These are phyloP conservation scores for Dendrobium huoshanense DNA, from an alignment of 106 monocot species.

Conservation along the genomic window DNA sequence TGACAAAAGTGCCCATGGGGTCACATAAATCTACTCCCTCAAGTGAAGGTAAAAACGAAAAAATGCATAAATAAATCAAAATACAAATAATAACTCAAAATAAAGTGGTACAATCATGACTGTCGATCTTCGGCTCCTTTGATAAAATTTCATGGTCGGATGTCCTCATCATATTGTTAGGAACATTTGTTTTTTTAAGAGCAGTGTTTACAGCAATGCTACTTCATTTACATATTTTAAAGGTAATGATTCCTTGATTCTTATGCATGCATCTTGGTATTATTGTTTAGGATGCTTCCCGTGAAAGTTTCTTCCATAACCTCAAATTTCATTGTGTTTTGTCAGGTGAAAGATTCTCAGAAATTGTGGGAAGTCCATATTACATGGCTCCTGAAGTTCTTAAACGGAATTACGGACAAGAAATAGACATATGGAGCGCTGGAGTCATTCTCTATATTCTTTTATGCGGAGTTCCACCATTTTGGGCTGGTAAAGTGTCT, in stretches of 20 bases:
- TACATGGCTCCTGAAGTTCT: conserved; percentile 32
- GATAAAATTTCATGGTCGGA: too few relatives aligned
- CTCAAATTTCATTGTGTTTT: background rate
- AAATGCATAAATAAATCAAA: too few relatives aligned
- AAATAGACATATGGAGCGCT: conserved; percentile 28
- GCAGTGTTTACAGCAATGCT: background rate
- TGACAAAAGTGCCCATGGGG: too few relatives aligned
- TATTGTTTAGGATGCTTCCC: background rate
- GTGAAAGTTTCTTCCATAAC: background rate
- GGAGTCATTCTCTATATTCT: conserved; percentile 34
- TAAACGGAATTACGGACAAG: conserved; percentile 25
- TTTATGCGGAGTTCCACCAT: conserved; percentile 31
- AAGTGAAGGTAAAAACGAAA: too few relatives aligned
- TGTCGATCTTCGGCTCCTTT: too few relatives aligned
- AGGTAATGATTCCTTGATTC: background rate
- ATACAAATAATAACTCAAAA: too few relatives aligned
- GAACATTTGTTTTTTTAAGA: background rate
- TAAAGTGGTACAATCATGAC: too few relatives aligned
- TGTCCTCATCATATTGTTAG: background rate
- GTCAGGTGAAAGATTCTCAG: conserved; percentile 26
- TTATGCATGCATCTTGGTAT: background rate
- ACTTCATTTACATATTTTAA: background rate
- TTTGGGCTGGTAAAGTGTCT: conserved; percentile 23
- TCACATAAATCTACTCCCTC: too few relatives aligned
- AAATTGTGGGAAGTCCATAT: conserved; percentile 33